phyloP scores from a whole-genome alignment of 2,329 filamentous ascomycete genomes.

The Canariomyces notabilis region DNA sequence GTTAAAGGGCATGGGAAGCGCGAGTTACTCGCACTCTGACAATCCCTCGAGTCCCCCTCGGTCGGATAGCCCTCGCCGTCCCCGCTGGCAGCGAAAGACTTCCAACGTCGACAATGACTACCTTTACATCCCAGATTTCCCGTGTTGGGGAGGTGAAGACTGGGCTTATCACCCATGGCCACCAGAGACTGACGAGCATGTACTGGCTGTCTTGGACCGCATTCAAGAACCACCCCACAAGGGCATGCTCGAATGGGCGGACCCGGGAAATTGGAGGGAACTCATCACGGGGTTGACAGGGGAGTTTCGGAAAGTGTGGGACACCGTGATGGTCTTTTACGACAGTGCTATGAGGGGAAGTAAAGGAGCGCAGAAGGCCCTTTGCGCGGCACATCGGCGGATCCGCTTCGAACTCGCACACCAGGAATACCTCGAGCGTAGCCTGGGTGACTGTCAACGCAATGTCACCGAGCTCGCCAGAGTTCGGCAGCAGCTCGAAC shows the following conservation, averaged over 20 bases:
- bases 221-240: background rate
- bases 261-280: background rate
- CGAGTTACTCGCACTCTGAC: background rate
- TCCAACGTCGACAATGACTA: slow-evolving; percentile 4
- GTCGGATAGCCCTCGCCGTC: no score
- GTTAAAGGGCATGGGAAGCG: background rate
- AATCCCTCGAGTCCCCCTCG: background rate
- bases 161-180: background rate
- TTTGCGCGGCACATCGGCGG: background rate
- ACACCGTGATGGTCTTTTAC: background rate
- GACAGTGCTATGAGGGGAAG: slow-evolving; percentile 8
- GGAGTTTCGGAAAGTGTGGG: background rate
- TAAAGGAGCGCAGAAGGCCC: background rate
- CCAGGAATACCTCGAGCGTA: background rate
- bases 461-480: background rate
- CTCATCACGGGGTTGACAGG: background rate
- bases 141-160: background rate
- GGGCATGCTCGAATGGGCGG: slow-evolving; percentile 7
- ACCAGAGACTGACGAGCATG: background rate
- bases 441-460: background rate
- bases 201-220: background rate
- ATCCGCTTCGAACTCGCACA: background rate
- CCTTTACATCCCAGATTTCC: background rate
- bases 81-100: no score
- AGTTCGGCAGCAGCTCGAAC: background rate